A percentile compares a stretch with the other conserved stretches of the same genome.
Conservation (phyloP, 192 early-diverging fungal genomes). For the Gaertneriomyces sp. region DNA sequence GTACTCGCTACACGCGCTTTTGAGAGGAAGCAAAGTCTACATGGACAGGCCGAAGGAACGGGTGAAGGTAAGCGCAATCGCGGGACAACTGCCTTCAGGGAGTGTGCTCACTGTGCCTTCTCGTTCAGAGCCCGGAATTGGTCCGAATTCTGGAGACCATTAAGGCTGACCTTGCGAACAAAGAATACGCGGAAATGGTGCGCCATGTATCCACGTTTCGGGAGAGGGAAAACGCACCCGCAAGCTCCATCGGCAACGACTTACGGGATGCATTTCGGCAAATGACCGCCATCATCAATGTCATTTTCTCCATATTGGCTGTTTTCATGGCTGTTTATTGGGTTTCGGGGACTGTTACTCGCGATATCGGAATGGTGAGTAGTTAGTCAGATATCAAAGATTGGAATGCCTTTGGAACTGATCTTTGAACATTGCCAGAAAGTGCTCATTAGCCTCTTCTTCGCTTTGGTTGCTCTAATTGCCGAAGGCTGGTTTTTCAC, state of each 20-base stretch:
- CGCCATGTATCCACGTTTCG: background rate
- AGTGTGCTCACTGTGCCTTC: background rate
- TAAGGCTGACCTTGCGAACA: conserved; percentile 19
- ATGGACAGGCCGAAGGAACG: conserved; percentile 13
- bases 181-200: conserved; percentile 35
- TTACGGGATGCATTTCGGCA: conserved; percentile 28
- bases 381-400: no score
- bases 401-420: no score
- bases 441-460: conserved; percentile 37
- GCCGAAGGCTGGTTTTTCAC: conserved; percentile 52
- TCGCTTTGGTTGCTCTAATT: conserved; percentile 33
- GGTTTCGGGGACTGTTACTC: conserved; percentile 30
- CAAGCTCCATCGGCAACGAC: conserved; percentile 19
- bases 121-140: conserved; percentile 19
- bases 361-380: conserved; percentile 40
- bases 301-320: conserved; percentile 42
- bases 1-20: background rate
- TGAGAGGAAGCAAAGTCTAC: conserved; percentile 7
- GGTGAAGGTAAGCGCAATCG: conserved; percentile 4
- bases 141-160: conserved; percentile 19
- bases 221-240: background rate
- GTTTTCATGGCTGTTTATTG: conserved; percentile 41
- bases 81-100: background rate
- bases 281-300: conserved; percentile 40
- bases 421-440: conserved; percentile 17